Evolutionary conservation across 2,329 filamentous ascomycete genomes (phyloP).

Genomic region (Xenosphaeropsis pyriputrescens): DNA sequence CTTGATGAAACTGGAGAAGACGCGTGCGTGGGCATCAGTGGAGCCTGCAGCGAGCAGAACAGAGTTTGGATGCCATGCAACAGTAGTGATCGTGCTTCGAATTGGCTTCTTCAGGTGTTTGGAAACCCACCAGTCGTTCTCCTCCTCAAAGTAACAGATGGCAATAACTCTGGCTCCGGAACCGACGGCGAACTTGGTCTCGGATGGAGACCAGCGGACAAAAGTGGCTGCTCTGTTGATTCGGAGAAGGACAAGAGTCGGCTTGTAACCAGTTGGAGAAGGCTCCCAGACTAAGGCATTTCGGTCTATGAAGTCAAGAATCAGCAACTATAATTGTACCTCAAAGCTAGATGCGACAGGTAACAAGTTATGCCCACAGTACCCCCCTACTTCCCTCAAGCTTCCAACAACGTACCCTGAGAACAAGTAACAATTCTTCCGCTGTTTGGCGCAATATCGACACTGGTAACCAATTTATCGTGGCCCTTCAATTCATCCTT

Average conservation of each 20-base stretch:
- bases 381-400: too few relatives aligned
- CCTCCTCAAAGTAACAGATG: slow-evolving; percentile 96
- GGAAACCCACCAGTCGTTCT: slow-evolving; percentile 99
- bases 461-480: slow-evolving; percentile 91
- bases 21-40: slow-evolving; percentile 91
- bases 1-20: slow-evolving; percentile 94
- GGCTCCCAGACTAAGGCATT: slow-evolving; percentile 98
- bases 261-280: slow-evolving; percentile 85
- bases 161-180: slow-evolving; percentile 92
- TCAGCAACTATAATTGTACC: neutral
- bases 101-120: slow-evolving; percentile 99
- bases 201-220: slow-evolving; percentile 91
- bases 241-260: slow-evolving; percentile 87
- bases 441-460: slow-evolving; percentile 83
- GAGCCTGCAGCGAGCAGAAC: slow-evolving; percentile 88
- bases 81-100: slow-evolving; percentile 86
- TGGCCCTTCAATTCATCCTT: slow-evolving; percentile 92
- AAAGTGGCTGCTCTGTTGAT: slow-evolving; percentile 96
- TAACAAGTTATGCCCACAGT: too few relatives aligned
- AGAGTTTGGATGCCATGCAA: slow-evolving; percentile 95
- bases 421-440: slow-evolving; percentile 96
- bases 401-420: slow-evolving; percentile 46
- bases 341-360: too few relatives aligned
- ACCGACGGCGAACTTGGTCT: slow-evolving; percentile 95
- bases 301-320: slow-evolving; percentile 45